Percentiles rank a stretch among this genome's conserved stretches.
These are phyloP conservation scores for Monascus ruber DNA, from an alignment of 2,329 filamentous ascomycete species.

Conservation along the genomic window DNA sequence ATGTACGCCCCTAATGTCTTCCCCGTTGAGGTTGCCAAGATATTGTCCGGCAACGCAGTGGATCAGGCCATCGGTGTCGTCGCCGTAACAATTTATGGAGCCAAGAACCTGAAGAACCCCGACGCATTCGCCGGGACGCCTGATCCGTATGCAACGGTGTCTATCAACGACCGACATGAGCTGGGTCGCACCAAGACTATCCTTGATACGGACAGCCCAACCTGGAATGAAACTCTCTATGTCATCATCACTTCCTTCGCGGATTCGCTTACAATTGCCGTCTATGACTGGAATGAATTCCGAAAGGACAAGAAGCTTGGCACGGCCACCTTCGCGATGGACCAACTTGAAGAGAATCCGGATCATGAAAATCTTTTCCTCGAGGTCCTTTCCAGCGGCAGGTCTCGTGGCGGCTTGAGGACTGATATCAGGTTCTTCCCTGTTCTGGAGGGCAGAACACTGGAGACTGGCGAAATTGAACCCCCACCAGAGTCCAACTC, in stretches of 20 bases:
- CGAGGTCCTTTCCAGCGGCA: constrained; percentile 74
- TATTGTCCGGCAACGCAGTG: constrained; percentile 85
- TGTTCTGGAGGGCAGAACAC: constrained; percentile 56
- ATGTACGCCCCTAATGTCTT: constrained; percentile 98
- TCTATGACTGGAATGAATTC: constrained; percentile 91
- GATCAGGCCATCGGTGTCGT: constrained; percentile 94
- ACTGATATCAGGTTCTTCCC: constrained; percentile 92
- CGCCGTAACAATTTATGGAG: constrained; percentile 81
- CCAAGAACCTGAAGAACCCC: constrained; percentile 83
- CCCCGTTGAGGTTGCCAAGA: constrained; percentile 96
- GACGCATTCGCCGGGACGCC: constrained; percentile 88
- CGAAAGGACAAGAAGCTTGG: constrained; percentile 95
- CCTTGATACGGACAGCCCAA: constrained; percentile 71
- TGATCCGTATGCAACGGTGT: constrained; percentile 79
- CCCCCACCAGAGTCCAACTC: constrained; percentile 83
- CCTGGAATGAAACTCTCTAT: constrained; percentile 96
- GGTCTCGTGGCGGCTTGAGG: constrained; percentile 66
- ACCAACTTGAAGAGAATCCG: constrained; percentile 63
- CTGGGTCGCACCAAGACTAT: constrained; percentile 84
- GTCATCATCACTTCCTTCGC: constrained; percentile 86
- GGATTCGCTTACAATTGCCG: constrained; percentile 70
- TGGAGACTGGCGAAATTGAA: constrained; percentile 65
- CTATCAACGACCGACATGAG: constrained; percentile 69
- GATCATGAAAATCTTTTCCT: constrained; percentile 76
- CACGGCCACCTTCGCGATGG: constrained; percentile 70